A percentile compares a stretch with the other conserved stretches of the same genome.
Evolutionary conservation across 805 yeast species (phyloP).

Genomic region (Lipomyces sp.): DNA sequence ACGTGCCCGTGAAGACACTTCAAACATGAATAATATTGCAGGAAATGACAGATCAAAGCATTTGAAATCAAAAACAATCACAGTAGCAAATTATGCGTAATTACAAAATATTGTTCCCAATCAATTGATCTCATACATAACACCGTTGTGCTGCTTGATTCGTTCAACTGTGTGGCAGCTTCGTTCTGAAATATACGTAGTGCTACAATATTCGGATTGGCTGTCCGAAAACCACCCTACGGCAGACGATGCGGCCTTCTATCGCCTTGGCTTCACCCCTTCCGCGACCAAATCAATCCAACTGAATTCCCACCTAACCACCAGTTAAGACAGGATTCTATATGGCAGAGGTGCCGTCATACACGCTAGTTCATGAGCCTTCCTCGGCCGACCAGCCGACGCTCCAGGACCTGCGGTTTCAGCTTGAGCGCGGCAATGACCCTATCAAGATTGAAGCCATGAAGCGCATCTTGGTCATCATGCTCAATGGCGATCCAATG

Average conservation of each 20-base stretch:
- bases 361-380: constrained; percentile 37
- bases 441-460: constrained; percentile 85
- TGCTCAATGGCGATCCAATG: constrained; percentile 91
- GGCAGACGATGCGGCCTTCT: background rate
- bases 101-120: background rate
- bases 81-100: too few relatives aligned
- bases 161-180: background rate
- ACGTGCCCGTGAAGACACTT: too few relatives aligned
- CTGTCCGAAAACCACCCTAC: background rate
- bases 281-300: background rate
- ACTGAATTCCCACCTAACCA: background rate
- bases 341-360: constrained; percentile 36
- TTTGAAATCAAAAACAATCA: too few relatives aligned
- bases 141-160: background rate
- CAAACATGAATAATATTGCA: too few relatives aligned
- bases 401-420: constrained; percentile 72
- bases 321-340: background rate
- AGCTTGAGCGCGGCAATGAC: constrained; percentile 87
- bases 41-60: too few relatives aligned
- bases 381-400: constrained; percentile 49
- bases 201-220: background rate
- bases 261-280: background rate
- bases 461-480: constrained; percentile 82
- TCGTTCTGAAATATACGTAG: background rate
- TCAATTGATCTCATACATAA: background rate